Conservation (phyloP, 805 yeast species). For the Nakazawaea populi region DNA sequence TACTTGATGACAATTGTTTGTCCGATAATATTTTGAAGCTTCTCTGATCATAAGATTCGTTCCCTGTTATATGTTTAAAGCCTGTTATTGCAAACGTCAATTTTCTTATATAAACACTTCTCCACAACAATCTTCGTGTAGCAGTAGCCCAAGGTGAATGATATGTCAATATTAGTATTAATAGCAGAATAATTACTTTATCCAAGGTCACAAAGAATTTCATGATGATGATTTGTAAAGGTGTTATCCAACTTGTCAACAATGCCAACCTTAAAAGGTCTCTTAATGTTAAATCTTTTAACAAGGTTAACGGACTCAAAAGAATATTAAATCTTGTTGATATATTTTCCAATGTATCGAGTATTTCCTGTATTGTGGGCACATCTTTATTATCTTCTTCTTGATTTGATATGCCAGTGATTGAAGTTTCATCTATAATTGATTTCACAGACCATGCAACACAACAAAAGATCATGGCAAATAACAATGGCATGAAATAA, state of each 20-base stretch:
- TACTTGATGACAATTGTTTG: slow-evolving; percentile 1
- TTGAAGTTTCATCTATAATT: slow-evolving; percentile 31
- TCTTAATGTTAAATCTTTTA: slow-evolving; percentile 6
- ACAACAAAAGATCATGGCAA: slow-evolving; percentile 31
- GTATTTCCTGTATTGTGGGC: slow-evolving; percentile 49
- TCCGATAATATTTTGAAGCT: slow-evolving; percentile 8
- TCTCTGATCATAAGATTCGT: not conserved
- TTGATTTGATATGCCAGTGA: not conserved
- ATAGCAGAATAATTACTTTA: slow-evolving; percentile 27
- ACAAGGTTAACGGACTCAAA: slow-evolving; percentile 27
- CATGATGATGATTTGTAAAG: slow-evolving; percentile 34
- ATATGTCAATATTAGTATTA: slow-evolving; percentile 35
- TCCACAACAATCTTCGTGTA: slow-evolving; percentile 40
- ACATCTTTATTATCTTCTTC: slow-evolving; percentile 22
- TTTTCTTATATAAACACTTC: slow-evolving; percentile 38
- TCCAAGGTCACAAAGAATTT: slow-evolving; percentile 25
- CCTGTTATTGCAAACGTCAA: slow-evolving; percentile 37
- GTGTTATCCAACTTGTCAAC: slow-evolving; percentile 32
- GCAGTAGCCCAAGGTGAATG: slow-evolving; percentile 45
- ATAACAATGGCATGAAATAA: slow-evolving; percentile 32
- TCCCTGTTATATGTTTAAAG: slow-evolving; percentile 19
- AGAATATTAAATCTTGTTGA: slow-evolving; percentile 34
- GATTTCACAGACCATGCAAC: slow-evolving; percentile 40
- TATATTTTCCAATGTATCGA: slow-evolving; percentile 41
- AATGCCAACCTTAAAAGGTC: slow-evolving; percentile 27